Percentiles rank a stretch among this genome's conserved stretches.
These are phyloP conservation scores for Crithidia thermophila DNA, from an alignment of 208 protist genomes.

Conservation along the genomic window DNA sequence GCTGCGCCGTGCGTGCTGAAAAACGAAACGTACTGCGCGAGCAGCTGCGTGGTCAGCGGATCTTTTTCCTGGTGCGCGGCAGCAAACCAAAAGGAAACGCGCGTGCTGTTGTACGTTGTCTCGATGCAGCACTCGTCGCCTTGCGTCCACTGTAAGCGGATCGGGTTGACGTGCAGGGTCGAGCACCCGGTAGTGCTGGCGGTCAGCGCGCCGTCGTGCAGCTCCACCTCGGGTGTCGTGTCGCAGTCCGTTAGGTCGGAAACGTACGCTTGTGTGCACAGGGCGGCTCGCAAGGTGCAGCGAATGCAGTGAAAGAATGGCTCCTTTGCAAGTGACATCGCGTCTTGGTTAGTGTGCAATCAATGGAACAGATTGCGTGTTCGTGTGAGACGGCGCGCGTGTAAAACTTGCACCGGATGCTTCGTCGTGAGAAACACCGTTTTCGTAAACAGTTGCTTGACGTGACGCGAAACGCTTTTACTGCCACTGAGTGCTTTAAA, in stretches of 20 bases:
- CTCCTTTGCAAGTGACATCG: conserved; percentile 26
- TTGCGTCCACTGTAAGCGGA: conserved; percentile 37
- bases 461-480: neutral
- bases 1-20: conserved; percentile 93
- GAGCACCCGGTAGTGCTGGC: neutral
- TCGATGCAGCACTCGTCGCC: conserved; percentile 94
- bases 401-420: no score
- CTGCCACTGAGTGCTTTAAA: neutral
- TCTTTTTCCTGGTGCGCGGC: conserved; percentile 88
- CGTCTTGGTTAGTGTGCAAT: neutral
- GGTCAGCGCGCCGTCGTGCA: conserved; percentile 8
- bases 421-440: no score
- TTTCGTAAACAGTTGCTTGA: no score
- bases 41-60: conserved; percentile 94
- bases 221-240: conserved; percentile 98
- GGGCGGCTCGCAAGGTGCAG: conserved; percentile 92
- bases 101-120: conserved; percentile 95
- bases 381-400: no score
- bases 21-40: conserved; percentile 96
- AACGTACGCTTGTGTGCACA: conserved; percentile 97
- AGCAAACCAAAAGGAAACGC: conserved; percentile 89
- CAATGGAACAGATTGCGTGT: neutral
- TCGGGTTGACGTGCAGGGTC: neutral
- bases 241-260: conserved; percentile 97
- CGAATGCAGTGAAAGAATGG: conserved; percentile 96